phyloP scores from a whole-genome alignment of 352 stramenopile genomes.

The Saprolegnia parasitica region DNA sequence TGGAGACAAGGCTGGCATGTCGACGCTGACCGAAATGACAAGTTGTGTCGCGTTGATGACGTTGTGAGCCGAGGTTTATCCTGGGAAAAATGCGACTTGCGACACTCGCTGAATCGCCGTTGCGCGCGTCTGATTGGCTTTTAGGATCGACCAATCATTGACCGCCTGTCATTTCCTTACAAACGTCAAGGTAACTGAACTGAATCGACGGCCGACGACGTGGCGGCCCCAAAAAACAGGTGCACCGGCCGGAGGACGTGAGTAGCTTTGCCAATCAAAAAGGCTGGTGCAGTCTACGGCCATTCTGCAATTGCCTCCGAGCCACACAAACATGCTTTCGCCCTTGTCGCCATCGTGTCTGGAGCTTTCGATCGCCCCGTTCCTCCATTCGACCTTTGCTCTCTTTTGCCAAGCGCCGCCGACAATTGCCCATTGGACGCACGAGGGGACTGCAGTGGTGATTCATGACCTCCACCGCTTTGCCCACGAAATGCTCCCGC shows the following conservation, averaged over 20 bases:
- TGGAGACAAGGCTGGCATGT: too few species aligned
- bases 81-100: not conserved
- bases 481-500: conserved; percentile 30
- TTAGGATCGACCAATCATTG: not conserved
- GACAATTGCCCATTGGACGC: conserved; percentile 29
- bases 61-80: not conserved
- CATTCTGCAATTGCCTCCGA: not conserved
- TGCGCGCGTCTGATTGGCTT: not conserved
- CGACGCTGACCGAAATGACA: not conserved
- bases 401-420: conserved; percentile 16
- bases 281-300: not conserved
- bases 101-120: conserved; percentile 7
- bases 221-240: not conserved
- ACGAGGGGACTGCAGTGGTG: conserved; percentile 31
- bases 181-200: conserved; percentile 10
- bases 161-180: not conserved
- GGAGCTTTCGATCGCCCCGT: not conserved
- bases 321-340: not conserved
- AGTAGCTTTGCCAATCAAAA: conserved; percentile 3
- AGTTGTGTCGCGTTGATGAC: not conserved
- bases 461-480: conserved; percentile 29
- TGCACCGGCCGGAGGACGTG: not conserved
- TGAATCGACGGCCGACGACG: conserved; percentile 4
- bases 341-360: not conserved
- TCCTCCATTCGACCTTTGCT: conserved; percentile 18